A percentile compares a stretch with the other conserved stretches of the same genome.
Conservation (phyloP, 1,284 basidiomycete species). For the Puccinia brachypodii region DNA sequence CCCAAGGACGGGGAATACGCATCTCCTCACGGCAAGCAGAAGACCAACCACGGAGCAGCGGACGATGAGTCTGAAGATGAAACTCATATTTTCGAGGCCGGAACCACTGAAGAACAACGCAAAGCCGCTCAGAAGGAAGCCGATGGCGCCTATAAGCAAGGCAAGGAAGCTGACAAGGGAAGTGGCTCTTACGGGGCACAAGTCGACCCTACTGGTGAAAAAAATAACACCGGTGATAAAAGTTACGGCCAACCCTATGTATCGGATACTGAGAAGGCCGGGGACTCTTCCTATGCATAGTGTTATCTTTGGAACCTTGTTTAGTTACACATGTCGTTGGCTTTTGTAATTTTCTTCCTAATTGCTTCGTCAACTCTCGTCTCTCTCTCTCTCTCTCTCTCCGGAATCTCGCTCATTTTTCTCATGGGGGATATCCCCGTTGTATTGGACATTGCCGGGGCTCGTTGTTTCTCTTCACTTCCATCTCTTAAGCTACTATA, state of each 20-base stretch:
- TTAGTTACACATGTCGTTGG: background rate
- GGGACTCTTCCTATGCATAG: background rate
- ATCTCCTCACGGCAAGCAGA: conserved; percentile 1
- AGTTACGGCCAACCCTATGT: background rate
- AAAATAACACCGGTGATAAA: background rate
- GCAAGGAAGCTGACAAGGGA: background rate
- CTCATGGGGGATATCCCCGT: background rate
- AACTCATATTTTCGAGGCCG: background rate
- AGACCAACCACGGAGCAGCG: background rate
- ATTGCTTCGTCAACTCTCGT: background rate
- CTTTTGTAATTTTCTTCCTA: background rate
- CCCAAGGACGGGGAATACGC: background rate
- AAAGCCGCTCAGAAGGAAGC: conserved; percentile 7
- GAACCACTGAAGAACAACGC: conserved; percentile 8
- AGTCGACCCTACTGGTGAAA: background rate
- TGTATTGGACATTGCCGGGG: background rate
- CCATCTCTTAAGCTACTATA: background rate
- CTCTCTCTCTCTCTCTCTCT: background rate
- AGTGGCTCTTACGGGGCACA: background rate
- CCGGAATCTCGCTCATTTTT: background rate
- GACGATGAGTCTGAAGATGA: background rate
- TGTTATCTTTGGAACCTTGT: background rate
- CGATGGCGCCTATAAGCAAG: background rate
- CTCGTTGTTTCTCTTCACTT: background rate
- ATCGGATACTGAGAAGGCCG: background rate